phyloP scores from a whole-genome alignment of 768 basidiomycete species.

The Plicaturopsis crispa region DNA sequence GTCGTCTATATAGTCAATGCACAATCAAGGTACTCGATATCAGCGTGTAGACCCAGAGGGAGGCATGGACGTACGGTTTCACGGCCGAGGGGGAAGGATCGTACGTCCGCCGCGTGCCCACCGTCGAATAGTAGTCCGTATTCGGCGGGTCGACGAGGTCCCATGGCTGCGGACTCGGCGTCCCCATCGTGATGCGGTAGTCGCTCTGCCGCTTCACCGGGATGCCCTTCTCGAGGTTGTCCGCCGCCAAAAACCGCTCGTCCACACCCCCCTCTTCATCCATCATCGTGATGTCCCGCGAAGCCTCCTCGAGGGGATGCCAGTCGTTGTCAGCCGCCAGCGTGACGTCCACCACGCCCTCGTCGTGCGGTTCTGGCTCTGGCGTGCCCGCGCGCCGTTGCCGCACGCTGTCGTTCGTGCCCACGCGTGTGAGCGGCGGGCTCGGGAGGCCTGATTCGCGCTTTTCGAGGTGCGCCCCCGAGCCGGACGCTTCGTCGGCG shows the following conservation, averaged over 20 bases:
- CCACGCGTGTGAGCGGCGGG: slow-evolving; percentile 20
- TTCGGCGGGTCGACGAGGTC: slow-evolving; percentile 47
- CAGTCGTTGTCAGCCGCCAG: slow-evolving; percentile 1
- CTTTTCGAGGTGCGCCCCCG: slow-evolving; percentile 10
- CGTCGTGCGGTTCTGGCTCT: too few relatives aligned
- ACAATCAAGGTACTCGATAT: too few relatives aligned
- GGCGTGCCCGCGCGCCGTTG: too few relatives aligned
- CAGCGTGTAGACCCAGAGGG: background rate
- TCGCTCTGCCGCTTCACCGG: slow-evolving; percentile 17
- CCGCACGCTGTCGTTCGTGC: slow-evolving; percentile 13
- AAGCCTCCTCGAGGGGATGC: background rate
- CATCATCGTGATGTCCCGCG: slow-evolving; percentile 1
- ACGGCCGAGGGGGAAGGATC: slow-evolving; percentile 37
- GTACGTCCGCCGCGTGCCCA: slow-evolving; percentile 31
- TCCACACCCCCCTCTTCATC: slow-evolving; percentile 15
- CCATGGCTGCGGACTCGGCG: slow-evolving; percentile 60
- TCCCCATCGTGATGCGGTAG: slow-evolving; percentile 38
- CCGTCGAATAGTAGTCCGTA: slow-evolving; percentile 34
- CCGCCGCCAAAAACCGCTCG: slow-evolving; percentile 11
- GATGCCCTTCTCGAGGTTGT: slow-evolving; percentile 3
- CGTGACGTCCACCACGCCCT: background rate
- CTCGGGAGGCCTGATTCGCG: slow-evolving; percentile 20
- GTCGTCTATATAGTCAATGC: too few relatives aligned
- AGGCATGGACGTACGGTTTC: slow-evolving; percentile 27
- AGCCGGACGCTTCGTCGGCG: too few relatives aligned